Evolutionary conservation across 2,329 filamentous ascomycete species (phyloP), one percentile per base, ranked within the genome.

Genomic region (Botrytis squamosa): DNA sequence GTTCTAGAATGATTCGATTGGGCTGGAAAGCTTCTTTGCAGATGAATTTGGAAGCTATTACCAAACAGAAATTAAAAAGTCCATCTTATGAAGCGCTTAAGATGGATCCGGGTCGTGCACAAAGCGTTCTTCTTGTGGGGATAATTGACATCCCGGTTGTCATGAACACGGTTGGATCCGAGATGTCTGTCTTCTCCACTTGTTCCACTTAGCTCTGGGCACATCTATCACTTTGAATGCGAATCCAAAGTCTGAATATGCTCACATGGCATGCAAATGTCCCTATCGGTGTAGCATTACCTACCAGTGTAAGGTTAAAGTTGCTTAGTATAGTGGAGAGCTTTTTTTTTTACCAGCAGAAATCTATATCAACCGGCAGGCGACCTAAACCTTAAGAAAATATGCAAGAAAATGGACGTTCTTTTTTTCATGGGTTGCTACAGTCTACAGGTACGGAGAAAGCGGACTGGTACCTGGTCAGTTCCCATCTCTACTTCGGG

Each of bases 11-110:
- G 38, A 42, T 25, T 7, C n/a, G 66, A 55, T 68, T 57, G 66
- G 66, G 66, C 66, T 68, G 49, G 49, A 57, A 42, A 52, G 52
- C 46, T 68, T 68, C 65, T 67, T n/a, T 67, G 64, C 64, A 67
- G 64, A 2, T 20, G 22, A 40, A 52, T 67, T 52, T 67, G 22
- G 64, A 52, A 67, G 46, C 64, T 55, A 68, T 68, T 68, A 68
- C 38, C 46, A 55, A 68, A 40, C 8, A 29, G 52, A 57, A 57
- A 57, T 33, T 57, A 57, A 14, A 29, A 16, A 40, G 38, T 68
- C 65, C 65, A 68, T 42, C 49, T 33, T 42, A 9, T 33, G 36
- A 68, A 40, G 49, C 49, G 36, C 49, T 57, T 68, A 68, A 57
- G 36, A 68, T 33, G 65, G 16, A 68, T 67, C 36, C 33, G 33